These are phyloP conservation scores for Micractinium conductrix DNA, from an alignment of 139 green algal species.

Conservation along the genomic window DNA sequence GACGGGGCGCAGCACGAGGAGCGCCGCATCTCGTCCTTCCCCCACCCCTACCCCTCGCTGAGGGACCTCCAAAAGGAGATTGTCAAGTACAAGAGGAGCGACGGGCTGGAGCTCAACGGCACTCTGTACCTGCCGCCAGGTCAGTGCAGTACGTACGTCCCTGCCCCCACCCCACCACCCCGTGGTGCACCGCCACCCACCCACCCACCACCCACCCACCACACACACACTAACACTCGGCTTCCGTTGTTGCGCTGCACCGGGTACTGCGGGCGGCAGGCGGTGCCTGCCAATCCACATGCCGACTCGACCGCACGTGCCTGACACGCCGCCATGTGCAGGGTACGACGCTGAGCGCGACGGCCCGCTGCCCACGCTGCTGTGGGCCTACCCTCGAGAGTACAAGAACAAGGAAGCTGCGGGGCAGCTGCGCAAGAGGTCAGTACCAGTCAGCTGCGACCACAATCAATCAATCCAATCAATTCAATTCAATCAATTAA, in stretches of 20 bases:
- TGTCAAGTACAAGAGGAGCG: constrained; percentile 89
- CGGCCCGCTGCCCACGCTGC: constrained; percentile 87
- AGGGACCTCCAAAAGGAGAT: constrained; percentile 85
- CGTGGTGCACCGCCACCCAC: not conserved
- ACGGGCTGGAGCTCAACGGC: constrained; percentile 94
- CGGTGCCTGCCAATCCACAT: no score
- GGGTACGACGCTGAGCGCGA: constrained; percentile 80
- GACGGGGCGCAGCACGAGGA: constrained; percentile 37
- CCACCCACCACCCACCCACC: not conserved
- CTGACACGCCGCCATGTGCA: not conserved
- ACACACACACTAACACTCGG: not conserved
- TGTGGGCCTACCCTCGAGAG: constrained; percentile 96
- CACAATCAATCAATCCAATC: no score
- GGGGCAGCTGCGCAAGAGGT: constrained; percentile 82
- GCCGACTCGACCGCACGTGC: no score
- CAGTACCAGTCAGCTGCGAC: no score
- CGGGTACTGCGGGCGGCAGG: no score
- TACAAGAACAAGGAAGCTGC: constrained; percentile 95
- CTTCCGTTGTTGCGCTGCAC: no score
- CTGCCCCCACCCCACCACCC: not conserved
- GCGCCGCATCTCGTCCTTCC: constrained; percentile 87
- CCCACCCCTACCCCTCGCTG: constrained; percentile 94
- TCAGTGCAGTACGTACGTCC: not conserved
- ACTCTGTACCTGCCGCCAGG: constrained; percentile 94
- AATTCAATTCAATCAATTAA: no score